Percentiles rank a stretch among this genome's conserved stretches.
Evolutionary conservation across 768 basidiomycete species (phyloP).

Genomic region (Boletus vinaceobasis): DNA sequence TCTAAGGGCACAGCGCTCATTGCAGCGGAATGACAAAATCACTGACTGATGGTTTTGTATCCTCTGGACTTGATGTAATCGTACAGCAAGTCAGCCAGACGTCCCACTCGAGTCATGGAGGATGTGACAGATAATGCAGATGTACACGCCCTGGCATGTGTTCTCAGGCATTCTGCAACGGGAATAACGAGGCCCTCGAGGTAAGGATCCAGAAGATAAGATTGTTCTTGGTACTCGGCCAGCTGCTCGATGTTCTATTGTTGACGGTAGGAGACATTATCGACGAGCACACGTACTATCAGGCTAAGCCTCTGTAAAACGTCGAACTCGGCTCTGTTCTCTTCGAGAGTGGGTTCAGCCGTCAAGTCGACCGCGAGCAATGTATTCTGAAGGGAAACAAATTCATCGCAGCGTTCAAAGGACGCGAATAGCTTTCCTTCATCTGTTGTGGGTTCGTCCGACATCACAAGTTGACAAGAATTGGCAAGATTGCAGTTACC

Average conservation of each 20-base stretch:
- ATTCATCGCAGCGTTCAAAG: constrained; percentile 63
- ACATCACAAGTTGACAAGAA: constrained; percentile 23
- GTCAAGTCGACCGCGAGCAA: constrained; percentile 50
- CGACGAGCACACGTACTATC: constrained; percentile 45
- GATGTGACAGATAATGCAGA: constrained; percentile 22
- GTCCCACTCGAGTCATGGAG: constrained; percentile 42
- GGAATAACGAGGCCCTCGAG: constrained; percentile 78
- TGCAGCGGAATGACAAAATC: constrained; percentile 1
- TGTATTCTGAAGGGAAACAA: constrained; percentile 47
- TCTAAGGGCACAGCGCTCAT: constrained; percentile 15
- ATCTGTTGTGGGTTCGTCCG: constrained; percentile 32
- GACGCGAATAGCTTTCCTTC: constrained; percentile 49
- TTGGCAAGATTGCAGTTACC: not conserved
- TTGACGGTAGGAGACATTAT: not conserved
- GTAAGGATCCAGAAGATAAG: constrained; percentile 88
- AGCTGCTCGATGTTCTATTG: constrained; percentile 47
- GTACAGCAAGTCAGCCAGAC: constrained; percentile 66
- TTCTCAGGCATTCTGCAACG: constrained; percentile 61
- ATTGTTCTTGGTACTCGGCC: constrained; percentile 87
- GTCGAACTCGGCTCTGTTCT: constrained; percentile 41
- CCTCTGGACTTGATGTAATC: constrained; percentile 84
- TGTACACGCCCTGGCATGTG: constrained; percentile 44
- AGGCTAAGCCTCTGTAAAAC: constrained; percentile 41
- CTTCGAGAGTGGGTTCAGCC: constrained; percentile 39
- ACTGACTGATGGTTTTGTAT: constrained; percentile 86